Evolutionary conservation across 139 green algal genomes (phyloP).

Genomic region (Volvox reticuliferus): DNA sequence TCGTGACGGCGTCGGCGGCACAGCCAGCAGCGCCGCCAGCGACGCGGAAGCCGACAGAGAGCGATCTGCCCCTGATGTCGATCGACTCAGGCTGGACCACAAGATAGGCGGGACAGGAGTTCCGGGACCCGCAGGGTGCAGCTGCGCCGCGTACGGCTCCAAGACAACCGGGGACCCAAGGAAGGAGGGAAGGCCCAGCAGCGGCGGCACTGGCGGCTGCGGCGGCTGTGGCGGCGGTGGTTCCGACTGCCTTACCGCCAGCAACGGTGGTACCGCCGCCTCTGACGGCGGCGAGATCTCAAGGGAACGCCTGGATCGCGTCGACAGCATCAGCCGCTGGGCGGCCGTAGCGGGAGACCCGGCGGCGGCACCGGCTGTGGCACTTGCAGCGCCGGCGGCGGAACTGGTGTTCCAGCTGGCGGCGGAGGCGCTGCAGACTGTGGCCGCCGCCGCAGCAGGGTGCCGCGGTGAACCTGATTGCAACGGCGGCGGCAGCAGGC

Average conservation of each 20-base stretch:
- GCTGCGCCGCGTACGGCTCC: neutral
- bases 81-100: conserved; percentile 2
- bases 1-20: conserved; percentile 1
- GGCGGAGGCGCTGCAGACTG: too few species aligned
- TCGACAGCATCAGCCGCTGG: neutral
- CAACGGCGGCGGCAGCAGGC: conserved; percentile 3
- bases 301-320: neutral
- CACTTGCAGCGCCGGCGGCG: neutral
- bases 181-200: conserved; percentile 32
- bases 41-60: neutral
- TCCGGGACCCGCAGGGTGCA: neutral
- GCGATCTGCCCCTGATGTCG: neutral
- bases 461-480: neutral
- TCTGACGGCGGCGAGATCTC: neutral
- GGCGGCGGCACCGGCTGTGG: neutral
- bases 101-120: neutral
- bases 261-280: too few species aligned
- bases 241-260: too few species aligned
- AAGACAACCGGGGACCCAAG: neutral
- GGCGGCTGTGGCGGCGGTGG: neutral
- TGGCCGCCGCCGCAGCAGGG: too few species aligned
- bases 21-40: neutral
- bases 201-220: neutral
- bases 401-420: neutral
- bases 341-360: neutral